Evolutionary conservation across 352 stramenopile species (phyloP), one percentile per base, ranked within the genome.

Genomic region (Globisporangium canariense): DNA sequence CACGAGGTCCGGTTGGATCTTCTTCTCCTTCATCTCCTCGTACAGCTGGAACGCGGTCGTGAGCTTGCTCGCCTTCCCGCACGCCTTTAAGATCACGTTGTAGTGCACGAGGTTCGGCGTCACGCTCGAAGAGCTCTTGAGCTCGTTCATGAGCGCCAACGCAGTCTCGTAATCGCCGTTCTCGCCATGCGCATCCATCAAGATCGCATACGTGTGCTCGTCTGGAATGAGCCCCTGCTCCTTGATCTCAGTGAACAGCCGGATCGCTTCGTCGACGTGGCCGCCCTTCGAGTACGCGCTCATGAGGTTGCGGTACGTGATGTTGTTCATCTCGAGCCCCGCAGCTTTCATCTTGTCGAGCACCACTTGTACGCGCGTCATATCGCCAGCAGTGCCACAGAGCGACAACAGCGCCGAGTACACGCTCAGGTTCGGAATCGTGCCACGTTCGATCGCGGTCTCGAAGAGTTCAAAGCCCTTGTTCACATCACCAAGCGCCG

Each of bases 1-100:
- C 40, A 90, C 76, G 3, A 87, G 73, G 40, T 91, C 83, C 1
- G 87, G 84, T 51, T 72, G 45, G 67, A 93, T 90, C 60, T 81
- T 76, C 51, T 73, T 76, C 43, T 77, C 64, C 66, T 95, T 95
- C 83, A 95, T 92, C 64, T 91, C 83, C 51, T 93, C 87, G 66
- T 95, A 95, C 49, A 92, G 58, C 59, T 91, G 68, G 64, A 95
- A 95, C 25, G 85, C 87, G 8, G 74, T 76, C 40, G 81, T 69
- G 43, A 95, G 77, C 45, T 89, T 65, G 53, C 74, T 84, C n/a
- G 77, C 77, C 51, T 91, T 92, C 40, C 87, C 87, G 13, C 80
- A 89, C 20, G 75, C 75, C 66, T 93, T 93, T 18, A 95, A 68
- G 53, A 90, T 62, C 36, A 92, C 71, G 56, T 95, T 95, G 70